phyloP scores from a whole-genome alignment of 1,139 yeast genomes.

The Scheffersomyces illinoinensis region DNA sequence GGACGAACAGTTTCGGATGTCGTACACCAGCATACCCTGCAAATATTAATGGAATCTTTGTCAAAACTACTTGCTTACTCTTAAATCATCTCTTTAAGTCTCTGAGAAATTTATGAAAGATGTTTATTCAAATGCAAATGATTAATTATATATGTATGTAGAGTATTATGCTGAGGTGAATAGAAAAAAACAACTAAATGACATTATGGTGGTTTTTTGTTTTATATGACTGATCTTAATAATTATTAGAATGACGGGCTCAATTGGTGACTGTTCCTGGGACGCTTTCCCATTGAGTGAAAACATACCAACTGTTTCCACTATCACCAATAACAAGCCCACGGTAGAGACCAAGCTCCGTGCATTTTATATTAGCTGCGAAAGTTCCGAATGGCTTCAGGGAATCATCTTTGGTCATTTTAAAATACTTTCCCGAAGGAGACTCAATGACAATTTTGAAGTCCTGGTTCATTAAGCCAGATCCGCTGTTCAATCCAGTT shows the following conservation, averaged over 20 bases:
- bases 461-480: conserved; percentile 40
- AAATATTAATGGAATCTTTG: too few species aligned
- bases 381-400: conserved; percentile 53
- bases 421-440: conserved; percentile 78
- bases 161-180: background rate
- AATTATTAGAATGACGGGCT: background rate
- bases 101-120: background rate
- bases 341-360: conserved; percentile 79
- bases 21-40: too few species aligned
- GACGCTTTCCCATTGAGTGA: conserved; percentile 85
- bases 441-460: conserved; percentile 72
- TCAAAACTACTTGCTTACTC: background rate
- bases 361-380: conserved; percentile 58
- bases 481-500: conserved; percentile 44
- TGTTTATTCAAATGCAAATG: background rate
- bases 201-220: background rate
- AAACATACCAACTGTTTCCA: conserved; percentile 84
- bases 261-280: conserved; percentile 15
- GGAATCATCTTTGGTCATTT: conserved; percentile 52
- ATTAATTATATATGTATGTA: background rate
- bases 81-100: background rate
- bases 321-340: conserved; percentile 80
- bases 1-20: background rate
- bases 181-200: background rate
- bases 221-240: background rate